phyloP scores from a whole-genome alignment of 2,329 filamentous ascomycete genomes.

The Aspergillus jensenii region DNA sequence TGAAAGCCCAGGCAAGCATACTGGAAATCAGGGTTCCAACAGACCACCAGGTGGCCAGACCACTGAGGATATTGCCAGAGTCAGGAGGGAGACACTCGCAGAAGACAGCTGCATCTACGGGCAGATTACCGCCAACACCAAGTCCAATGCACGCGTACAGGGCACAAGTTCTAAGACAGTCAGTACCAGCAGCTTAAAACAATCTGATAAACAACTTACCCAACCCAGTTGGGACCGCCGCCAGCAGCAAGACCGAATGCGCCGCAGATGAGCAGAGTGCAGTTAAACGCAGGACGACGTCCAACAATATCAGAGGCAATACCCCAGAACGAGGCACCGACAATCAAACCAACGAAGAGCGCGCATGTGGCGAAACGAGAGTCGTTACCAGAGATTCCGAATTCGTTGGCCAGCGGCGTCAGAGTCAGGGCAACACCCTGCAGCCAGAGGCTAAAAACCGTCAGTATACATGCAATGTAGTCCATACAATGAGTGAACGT shows the following conservation, averaged over 20 bases:
- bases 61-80: constrained; percentile 70
- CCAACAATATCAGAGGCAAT: constrained; percentile 75
- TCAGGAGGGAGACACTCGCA: constrained; percentile 78
- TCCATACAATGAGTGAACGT: constrained; percentile 34
- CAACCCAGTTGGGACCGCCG: constrained; percentile 66
- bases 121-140: constrained; percentile 73
- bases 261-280: constrained; percentile 71
- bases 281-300: constrained; percentile 79
- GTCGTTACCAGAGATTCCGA: constrained; percentile 66
- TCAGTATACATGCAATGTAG: neutral
- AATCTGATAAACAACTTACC: constrained; percentile 25
- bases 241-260: constrained; percentile 72
- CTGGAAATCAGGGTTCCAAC: constrained; percentile 71
- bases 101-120: constrained; percentile 78
- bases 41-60: constrained; percentile 86
- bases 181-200: neutral
- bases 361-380: constrained; percentile 80
- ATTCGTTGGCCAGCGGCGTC: constrained; percentile 72
- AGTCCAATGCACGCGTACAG: constrained; percentile 63
- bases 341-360: constrained; percentile 71
- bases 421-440: constrained; percentile 78
- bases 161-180: constrained; percentile 51
- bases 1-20: constrained; percentile 66
- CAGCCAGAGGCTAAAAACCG: constrained; percentile 64
- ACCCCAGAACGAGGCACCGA: constrained; percentile 80